Conservation (phyloP, 179 eudicot genomes). For the Nepenthes alata region DNA sequence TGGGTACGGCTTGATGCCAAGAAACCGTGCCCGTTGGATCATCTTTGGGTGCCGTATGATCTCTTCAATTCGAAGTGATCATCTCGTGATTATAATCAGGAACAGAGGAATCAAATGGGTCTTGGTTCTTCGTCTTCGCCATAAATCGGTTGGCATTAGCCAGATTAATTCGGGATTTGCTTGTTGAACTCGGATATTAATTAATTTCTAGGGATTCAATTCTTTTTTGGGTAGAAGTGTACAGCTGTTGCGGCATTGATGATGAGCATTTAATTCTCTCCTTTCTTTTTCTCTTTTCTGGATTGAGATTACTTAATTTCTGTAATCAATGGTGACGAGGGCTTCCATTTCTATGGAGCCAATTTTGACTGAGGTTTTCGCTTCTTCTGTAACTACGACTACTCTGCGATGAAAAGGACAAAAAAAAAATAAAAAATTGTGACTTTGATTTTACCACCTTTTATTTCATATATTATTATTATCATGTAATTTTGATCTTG, state of each 20-base stretch:
- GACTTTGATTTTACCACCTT: no score
- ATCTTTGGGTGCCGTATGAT: constrained; percentile 76
- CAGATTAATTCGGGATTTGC: neutral
- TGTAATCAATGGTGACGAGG: no score
- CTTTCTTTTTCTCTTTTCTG: neutral
- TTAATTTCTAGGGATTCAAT: neutral
- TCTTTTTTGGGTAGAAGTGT: neutral
- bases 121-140: neutral
- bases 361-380: no score
- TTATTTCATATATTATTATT: no score
- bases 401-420: no score
- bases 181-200: neutral
- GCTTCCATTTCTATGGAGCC: no score
- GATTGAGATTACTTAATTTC: no score
- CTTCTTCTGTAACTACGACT: no score
- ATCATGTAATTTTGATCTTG: no score
- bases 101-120: neutral
- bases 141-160: neutral
- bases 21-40: constrained; percentile 64
- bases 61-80: constrained; percentile 8
- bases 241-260: neutral
- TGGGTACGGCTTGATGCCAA: constrained; percentile 62
- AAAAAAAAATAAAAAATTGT: no score
- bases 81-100: neutral
- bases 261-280: constrained; percentile 7